phyloP scores from a whole-genome alignment of 305 asterid genomes.

The Petunia hybrid region DNA sequence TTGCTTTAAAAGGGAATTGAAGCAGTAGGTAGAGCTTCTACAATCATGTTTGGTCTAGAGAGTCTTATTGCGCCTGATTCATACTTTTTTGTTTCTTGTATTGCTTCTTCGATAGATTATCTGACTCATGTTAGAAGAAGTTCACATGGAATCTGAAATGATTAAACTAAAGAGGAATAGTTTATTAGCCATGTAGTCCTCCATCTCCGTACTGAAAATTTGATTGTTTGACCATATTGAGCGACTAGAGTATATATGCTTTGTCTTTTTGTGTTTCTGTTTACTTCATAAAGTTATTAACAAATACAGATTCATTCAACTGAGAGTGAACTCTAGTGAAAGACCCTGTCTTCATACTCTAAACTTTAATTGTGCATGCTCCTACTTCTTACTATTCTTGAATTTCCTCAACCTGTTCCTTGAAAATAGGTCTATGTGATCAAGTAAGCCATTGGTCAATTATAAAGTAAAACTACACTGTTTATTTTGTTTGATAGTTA shows the following conservation, averaged over 20 bases:
- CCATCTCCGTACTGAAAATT: slow-evolving; percentile 10
- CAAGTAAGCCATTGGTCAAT: neutral
- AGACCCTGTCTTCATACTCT: neutral
- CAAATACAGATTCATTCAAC: slow-evolving; percentile 15
- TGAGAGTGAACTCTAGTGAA: neutral
- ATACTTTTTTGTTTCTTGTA: neutral
- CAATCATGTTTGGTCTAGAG: slow-evolving; percentile 18
- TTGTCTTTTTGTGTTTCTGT: slow-evolving; percentile 1
- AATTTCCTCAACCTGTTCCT: slow-evolving; percentile 7
- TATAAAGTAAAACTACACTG: slow-evolving; percentile 11
- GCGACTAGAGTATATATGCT: neutral
- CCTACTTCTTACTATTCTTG: slow-evolving; percentile 5
- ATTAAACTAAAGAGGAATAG: neutral
- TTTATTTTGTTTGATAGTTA: slow-evolving; percentile 7
- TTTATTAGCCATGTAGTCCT: neutral
- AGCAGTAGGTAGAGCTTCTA: slow-evolving; percentile 21
- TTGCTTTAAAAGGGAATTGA: slow-evolving; percentile 16
- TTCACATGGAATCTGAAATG: slow-evolving; percentile 24
- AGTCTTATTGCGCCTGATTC: slow-evolving; percentile 6
- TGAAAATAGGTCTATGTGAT: slow-evolving; percentile 24
- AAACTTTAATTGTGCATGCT: neutral
- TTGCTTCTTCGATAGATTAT: neutral
- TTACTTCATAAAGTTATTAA: neutral
- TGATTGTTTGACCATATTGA: slow-evolving; percentile 21
- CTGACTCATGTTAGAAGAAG: neutral